These are phyloP conservation scores for Metschnikowia henanensis DNA, from an alignment of 805 yeast species.

Conservation along the genomic window DNA sequence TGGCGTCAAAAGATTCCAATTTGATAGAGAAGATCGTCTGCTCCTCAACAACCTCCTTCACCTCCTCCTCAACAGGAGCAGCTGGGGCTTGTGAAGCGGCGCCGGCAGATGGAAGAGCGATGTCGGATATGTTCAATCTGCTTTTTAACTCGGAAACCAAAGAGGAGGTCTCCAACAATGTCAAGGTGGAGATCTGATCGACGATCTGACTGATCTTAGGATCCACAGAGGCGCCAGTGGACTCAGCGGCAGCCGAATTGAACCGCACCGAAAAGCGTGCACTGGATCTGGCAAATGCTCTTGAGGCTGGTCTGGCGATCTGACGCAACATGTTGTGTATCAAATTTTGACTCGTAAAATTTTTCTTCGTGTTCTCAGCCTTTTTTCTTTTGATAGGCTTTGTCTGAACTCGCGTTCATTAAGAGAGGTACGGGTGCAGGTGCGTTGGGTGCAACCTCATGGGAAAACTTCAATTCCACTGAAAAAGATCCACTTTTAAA, in stretches of 20 bases:
- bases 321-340: slow-evolving; percentile 33
- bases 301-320: slow-evolving; percentile 37
- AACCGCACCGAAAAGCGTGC: slow-evolving; percentile 37
- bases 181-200: slow-evolving; percentile 84
- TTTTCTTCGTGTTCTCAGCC: slow-evolving; percentile 9
- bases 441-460: too few species aligned
- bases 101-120: slow-evolving; percentile 65
- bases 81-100: slow-evolving; percentile 61
- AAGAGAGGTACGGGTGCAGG: slow-evolving; percentile 16
- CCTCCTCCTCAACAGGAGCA: slow-evolving; percentile 72
- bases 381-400: slow-evolving; percentile 7
- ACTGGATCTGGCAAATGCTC: slow-evolving; percentile 30
- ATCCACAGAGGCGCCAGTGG: slow-evolving; percentile 56
- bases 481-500: too few species aligned
- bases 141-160: slow-evolving; percentile 78
- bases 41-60: slow-evolving; percentile 79
- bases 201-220: slow-evolving; percentile 89
- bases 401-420: slow-evolving; percentile 5
- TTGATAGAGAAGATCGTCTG: slow-evolving; percentile 91
- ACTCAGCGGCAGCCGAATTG: slow-evolving; percentile 47
- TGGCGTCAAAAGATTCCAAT: slow-evolving; percentile 91
- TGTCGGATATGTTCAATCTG: slow-evolving; percentile 90
- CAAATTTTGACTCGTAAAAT: slow-evolving; percentile 12
- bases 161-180: slow-evolving; percentile 90
- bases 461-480: too few species aligned